Base-by-base conservation (phyloP, 2,329 filamentous ascomycete genomes). In the Colletotrichum gloeosporioides region DNA sequence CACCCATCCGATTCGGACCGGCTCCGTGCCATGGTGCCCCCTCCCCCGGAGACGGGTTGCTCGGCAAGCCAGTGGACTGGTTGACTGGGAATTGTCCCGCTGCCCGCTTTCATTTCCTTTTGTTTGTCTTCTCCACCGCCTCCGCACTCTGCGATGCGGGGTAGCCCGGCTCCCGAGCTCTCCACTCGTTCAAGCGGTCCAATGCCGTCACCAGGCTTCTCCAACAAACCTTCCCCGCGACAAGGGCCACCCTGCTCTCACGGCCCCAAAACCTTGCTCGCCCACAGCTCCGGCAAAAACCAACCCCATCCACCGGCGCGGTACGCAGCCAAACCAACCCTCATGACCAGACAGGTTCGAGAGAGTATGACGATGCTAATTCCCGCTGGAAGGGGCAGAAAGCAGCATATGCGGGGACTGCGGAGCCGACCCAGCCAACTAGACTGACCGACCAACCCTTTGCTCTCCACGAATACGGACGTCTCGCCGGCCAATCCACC, bases 171-270 rank as follows among this genome's bases (percentile, higher is more conserved):
- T 49, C 27, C 18, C 8, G n/a, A 72, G 39, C 55, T 69, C 73
- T 55, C 69, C 73, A 73, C 73, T 32, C 64, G 64, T 69, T 76
- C 73, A 76, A 76, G 73, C 73, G 73, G 63, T 25, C 73, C 73
- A 76, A 76, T 76, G 64, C 69, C 69, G 69, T 76, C 63, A 64
- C 29, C 63, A n/a, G 16, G 31, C 31, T 49, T 32, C 69, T 53
- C 62, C 49, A 57, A 57, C 7, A 31, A 65, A 29, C 44, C 32
- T 25, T 71, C 61, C 72, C 39, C 59, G 59, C n/a, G 10, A 62
- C 36, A 57, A 64, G 34, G 39, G 36, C 39, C 69, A 15, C 44
- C 44, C 44, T 55, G 64, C 34, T 18, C 22, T 13, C 18, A 57
- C 69, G 39, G 57, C 57, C 16, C 32, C 57, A 63, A 49, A 73